Base-by-base conservation (phyloP, 2,329 filamentous ascomycete genomes). In the Penicillium sp. region DNA sequence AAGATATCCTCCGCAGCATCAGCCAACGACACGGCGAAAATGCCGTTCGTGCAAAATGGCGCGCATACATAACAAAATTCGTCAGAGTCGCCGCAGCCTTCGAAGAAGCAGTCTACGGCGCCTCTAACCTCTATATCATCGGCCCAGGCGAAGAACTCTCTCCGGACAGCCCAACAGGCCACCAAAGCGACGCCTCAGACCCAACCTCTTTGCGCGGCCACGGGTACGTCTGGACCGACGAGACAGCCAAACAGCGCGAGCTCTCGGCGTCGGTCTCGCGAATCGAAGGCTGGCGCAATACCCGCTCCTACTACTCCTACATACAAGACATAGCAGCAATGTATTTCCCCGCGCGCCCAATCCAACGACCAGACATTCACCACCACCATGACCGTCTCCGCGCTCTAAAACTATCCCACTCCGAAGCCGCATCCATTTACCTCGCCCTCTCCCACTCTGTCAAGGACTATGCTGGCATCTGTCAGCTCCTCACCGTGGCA, bases 261-360 rank as follows among this genome's bases (percentile, higher is more conserved):
- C 82, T 99, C 35, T 89, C 91, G 14, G 93, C 91, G 3, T 96
- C 96, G 57, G 91, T 94, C 43, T 91, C 90, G 53, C 83, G 94
- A 53, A 95, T 99, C 58, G 94, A 99, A 76, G 94, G 93, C 53
- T 99, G 94, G 94, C 86, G 94, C 62, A 95, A 91, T 60, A 97
- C 94, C 1, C 83, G 94, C 57, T 96, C 90, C 67, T 99, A 99
- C 70, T 96, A 95, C 75, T 91, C 90, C 62, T 97, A 91, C 69
- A 93, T 97, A 60, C 90, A 96, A 78, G 90, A 76, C 54, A 71
- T 75, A n/a, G 72, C 74, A 18, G 63, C 71, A 36, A 68, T 70
- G 57, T 73, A 71, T 52, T 70, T 65, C 47, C 67, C 72, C n/a
- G 67, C 72, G 11, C 68, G 67, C 39, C 70, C 69, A 53, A 68